Evolutionary conservation across 2,329 filamentous ascomycete genomes (phyloP).

Genomic region (Xylaria sp.): DNA sequence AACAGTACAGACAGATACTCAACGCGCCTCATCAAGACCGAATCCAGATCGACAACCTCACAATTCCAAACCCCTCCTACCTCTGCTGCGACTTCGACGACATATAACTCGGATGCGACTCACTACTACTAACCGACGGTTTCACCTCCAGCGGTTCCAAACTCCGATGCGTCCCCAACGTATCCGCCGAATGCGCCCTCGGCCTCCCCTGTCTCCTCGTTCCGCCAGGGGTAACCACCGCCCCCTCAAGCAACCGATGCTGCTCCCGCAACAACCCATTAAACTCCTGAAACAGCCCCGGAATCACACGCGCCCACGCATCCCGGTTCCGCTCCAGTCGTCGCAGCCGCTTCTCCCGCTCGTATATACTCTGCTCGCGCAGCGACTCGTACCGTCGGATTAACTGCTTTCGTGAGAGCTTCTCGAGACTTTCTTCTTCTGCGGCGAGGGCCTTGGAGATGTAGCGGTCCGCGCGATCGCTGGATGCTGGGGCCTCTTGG

Average conservation of each 20-base stretch:
- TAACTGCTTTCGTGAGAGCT: constrained; percentile 30
- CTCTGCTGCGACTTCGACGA: background rate
- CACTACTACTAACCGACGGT: constrained; percentile 8
- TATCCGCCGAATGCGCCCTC: too few species aligned
- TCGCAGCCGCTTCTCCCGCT: constrained; percentile 44
- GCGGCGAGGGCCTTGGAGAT: constrained; percentile 24
- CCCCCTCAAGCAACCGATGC: constrained; percentile 29
- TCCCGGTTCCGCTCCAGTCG: constrained; percentile 45
- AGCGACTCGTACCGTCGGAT: constrained; percentile 38
- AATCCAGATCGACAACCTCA: background rate
- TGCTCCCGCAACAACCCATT: constrained; percentile 31
- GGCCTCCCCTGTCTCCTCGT: too few species aligned
- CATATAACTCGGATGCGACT: background rate
- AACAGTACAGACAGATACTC: background rate
- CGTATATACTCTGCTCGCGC: constrained; percentile 39
- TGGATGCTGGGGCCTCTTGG: constrained; percentile 1
- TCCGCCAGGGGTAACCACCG: background rate
- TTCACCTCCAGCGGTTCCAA: constrained; percentile 2
- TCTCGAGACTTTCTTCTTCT: constrained; percentile 25
- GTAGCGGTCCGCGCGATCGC: constrained; percentile 20
- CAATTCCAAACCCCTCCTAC: background rate
- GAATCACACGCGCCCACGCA: constrained; percentile 40
- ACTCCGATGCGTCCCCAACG: background rate
- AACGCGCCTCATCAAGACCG: background rate
- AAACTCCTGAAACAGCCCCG: constrained; percentile 42